These are phyloP conservation scores for Heterobasidion parviporum DNA, from an alignment of 1,284 basidiomycete species.

Conservation along the genomic window DNA sequence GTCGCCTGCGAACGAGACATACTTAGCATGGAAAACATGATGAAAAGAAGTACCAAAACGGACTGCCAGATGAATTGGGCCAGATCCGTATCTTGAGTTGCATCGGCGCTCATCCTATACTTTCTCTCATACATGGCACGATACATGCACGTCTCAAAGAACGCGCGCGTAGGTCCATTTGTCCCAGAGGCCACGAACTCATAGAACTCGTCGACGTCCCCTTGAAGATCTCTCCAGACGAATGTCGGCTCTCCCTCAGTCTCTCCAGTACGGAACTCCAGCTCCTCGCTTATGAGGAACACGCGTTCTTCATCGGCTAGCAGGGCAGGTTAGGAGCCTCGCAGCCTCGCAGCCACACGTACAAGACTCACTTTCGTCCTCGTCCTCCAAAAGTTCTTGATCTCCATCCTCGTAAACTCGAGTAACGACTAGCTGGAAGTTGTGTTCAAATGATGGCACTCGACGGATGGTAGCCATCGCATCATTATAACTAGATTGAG, in stretches of 20 bases:
- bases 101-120: slow-evolving; percentile 66
- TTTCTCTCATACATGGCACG: slow-evolving; percentile 94
- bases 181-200: slow-evolving; percentile 78
- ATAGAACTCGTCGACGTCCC: slow-evolving; percentile 73
- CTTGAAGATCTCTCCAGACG: slow-evolving; percentile 85
- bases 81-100: slow-evolving; percentile 58
- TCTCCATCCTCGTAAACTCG: slow-evolving; percentile 95
- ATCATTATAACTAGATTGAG: slow-evolving; percentile 73
- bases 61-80: slow-evolving; percentile 75
- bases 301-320: slow-evolving; percentile 86
- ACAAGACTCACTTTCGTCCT: slow-evolving; percentile 72
- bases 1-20: slow-evolving; percentile 23
- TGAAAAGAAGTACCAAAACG: slow-evolving; percentile 21
- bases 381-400: slow-evolving; percentile 88
- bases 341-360: neutral
- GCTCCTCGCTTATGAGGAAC: slow-evolving; percentile 85
- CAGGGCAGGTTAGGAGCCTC: neutral
- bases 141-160: slow-evolving; percentile 91
- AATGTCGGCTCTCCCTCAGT: slow-evolving; percentile 80
- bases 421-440: slow-evolving; percentile 96
- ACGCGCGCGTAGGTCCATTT: slow-evolving; percentile 75
- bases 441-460: slow-evolving; percentile 73
- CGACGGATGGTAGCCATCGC: slow-evolving; percentile 93
- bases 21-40: neutral
- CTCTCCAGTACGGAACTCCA: slow-evolving; percentile 73